Evolutionary conservation across 768 basidiomycete species (phyloP).

Genomic region (Tricholoma matsutake): DNA sequence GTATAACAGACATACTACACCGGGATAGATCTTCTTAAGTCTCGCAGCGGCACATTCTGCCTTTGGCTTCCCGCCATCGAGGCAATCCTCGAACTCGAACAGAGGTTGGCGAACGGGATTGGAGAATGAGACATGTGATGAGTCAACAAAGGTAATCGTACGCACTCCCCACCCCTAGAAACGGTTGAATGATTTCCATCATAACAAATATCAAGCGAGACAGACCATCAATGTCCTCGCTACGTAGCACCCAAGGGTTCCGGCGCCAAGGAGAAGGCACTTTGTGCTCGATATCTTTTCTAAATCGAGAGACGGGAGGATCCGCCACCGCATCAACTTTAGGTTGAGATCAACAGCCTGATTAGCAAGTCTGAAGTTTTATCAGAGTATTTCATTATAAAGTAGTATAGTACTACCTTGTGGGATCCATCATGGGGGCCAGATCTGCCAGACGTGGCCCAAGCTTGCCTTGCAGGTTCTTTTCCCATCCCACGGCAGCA

Average conservation of each 20-base stretch:
- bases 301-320: constrained; percentile 83
- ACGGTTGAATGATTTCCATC: not conserved
- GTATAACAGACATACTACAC: constrained; percentile 59
- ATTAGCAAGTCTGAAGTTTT: constrained; percentile 66
- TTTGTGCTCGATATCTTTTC: constrained; percentile 79
- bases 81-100: constrained; percentile 92
- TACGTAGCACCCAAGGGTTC: constrained; percentile 96
- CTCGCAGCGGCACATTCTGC: constrained; percentile 85
- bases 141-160: constrained; percentile 91
- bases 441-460: constrained; percentile 86
- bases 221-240: constrained; percentile 85
- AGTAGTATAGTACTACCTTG: constrained; percentile 42
- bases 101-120: constrained; percentile 97
- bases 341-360: constrained; percentile 98
- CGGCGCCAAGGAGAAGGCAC: constrained; percentile 89
- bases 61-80: constrained; percentile 91
- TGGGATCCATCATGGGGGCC: constrained; percentile 95
- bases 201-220: not conserved
- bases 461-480: constrained; percentile 83
- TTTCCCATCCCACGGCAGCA: constrained; percentile 92
- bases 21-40: constrained; percentile 88
- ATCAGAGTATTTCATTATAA: not conserved
- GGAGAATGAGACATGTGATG: constrained; percentile 88
- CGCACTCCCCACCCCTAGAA: constrained; percentile 92
- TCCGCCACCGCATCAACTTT: constrained; percentile 97